These are phyloP conservation scores for Macroventuria anomochaeta DNA, from an alignment of 2,329 filamentous ascomycete genomes.

Conservation along the genomic window DNA sequence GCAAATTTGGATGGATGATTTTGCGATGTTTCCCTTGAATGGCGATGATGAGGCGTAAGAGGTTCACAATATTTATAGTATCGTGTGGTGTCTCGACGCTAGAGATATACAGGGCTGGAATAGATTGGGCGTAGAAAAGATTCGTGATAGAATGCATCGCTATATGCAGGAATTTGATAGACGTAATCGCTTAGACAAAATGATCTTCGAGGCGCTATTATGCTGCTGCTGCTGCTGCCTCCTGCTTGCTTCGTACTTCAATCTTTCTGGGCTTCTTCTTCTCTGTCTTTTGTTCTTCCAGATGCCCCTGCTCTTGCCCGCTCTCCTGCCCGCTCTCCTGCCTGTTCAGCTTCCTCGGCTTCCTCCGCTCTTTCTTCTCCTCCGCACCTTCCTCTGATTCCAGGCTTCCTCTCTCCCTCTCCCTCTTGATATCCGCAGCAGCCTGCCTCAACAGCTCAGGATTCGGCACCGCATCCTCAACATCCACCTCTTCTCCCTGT, in stretches of 20 bases:
- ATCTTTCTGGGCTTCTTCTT: constrained; percentile 27
- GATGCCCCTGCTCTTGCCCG: constrained; percentile 1
- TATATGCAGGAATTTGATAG: neutral
- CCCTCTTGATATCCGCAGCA: constrained; percentile 31
- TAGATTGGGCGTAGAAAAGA: no score
- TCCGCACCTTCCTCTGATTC: constrained; percentile 15
- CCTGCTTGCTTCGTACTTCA: constrained; percentile 32
- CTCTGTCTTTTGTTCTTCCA: constrained; percentile 10
- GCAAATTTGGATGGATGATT: neutral
- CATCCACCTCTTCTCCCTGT: constrained; percentile 19
- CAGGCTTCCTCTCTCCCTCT: constrained; percentile 21
- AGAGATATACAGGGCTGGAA: no score
- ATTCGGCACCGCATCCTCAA: constrained; percentile 36
- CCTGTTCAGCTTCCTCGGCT: constrained; percentile 10
- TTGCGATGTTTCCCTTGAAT: neutral
- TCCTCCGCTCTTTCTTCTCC: constrained; percentile 13
- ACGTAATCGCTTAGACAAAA: neutral
- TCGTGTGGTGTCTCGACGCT: no score
- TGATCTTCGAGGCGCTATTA: neutral
- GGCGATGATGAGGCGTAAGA: neutral
- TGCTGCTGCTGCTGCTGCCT: constrained; percentile 3
- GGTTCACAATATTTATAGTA: no score
- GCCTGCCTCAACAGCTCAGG: constrained; percentile 33
- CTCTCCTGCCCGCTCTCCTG: constrained; percentile 15
- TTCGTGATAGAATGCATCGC: neutral